Conservation (phyloP, 192 early-diverging fungal species). For the Gryganskiella cystojenkinii region DNA sequence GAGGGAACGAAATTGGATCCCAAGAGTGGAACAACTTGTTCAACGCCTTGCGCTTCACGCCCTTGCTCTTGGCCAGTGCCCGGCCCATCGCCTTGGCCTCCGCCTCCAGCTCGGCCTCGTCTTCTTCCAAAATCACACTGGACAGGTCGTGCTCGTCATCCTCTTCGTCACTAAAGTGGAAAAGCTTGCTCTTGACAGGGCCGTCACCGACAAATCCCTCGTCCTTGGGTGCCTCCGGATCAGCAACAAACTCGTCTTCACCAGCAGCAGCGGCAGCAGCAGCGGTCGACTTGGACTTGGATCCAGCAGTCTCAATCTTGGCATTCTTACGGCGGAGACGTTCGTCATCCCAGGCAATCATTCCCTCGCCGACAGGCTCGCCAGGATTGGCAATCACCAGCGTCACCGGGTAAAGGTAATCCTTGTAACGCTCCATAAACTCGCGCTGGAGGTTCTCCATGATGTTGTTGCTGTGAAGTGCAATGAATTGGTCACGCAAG, state of each 20-base stretch:
- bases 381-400: slow-evolving; percentile 45
- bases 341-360: slow-evolving; percentile 50
- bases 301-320: slow-evolving; percentile 9
- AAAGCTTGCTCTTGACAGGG: slow-evolving; percentile 19
- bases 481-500: slow-evolving; percentile 91
- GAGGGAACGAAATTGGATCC: slow-evolving; percentile 73
- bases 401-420: slow-evolving; percentile 72
- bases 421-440: slow-evolving; percentile 82
- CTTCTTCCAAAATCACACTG: slow-evolving; percentile 55
- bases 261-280: background rate
- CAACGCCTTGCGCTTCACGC: slow-evolving; percentile 12
- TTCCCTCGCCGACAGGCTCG: slow-evolving; percentile 33
- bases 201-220: slow-evolving; percentile 14
- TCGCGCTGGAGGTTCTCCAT: slow-evolving; percentile 87
- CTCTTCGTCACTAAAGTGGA: slow-evolving; percentile 38
- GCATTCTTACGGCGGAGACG: slow-evolving; percentile 35
- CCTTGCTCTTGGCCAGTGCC: slow-evolving; percentile 36
- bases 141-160: slow-evolving; percentile 50
- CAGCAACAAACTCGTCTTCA: slow-evolving; percentile 25
- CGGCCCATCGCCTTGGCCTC: slow-evolving; percentile 49
- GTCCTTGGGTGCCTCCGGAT: slow-evolving; percentile 16
- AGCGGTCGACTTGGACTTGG: background rate
- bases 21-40: slow-evolving; percentile 57
- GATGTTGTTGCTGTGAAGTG: slow-evolving; percentile 84
- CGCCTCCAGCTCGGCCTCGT: slow-evolving; percentile 56